Evolutionary conservation across 352 stramenopile genomes (phyloP), one percentile per base, ranked within the genome.

Genomic region (Pythium apleroticum): DNA sequence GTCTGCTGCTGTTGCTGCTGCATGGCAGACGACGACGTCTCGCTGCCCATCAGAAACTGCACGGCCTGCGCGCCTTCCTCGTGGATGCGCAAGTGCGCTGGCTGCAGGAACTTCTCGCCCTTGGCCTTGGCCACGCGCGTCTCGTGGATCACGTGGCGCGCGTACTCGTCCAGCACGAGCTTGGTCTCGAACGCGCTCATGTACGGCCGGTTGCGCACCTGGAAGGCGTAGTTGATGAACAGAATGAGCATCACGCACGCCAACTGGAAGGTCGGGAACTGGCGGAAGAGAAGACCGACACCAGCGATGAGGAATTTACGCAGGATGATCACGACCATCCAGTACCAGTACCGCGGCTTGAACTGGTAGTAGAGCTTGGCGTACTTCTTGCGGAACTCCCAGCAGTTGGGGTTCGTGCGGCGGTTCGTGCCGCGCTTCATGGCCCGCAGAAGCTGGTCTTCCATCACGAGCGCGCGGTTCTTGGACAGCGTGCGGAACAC

Each of bases 331-430:
- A 88, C 69, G 14, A 91, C 70, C 73, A 94, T 90, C 86, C 86
- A 94, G 70, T 80, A 90, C 74, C 77, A 91, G 53, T 76, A 89
- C 12, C 80, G 73, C 17, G 88, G 88, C 71, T 92, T 94, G 71
- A 94, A 96, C 54, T 93, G 86, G 52, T 91, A 93, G 79, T 96
- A 96, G 10, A 96, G 69, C 60, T 88, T 88, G 33, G 80, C 75
- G 60, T 86, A 95, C 48, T 84, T 86, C 60, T 90, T 90, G 46
- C 81, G 81, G 62, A 89, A 89, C 17, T 81, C 78, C 68, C 71
- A 87, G 59, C 80, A 89, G 59, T 90, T 90, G 1, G 81, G 79
- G 65, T 88, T 88, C 15, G 77, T 86, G n/a, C 72, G 69, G n/a
- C 79, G 69, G 57, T 65, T 89, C 15, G 73, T 81, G 19, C 81